Evolutionary conservation across 2,329 filamentous ascomycete genomes (phyloP), one percentile per base, ranked within the genome.

Genomic region (Botrytis cinerea): DNA sequence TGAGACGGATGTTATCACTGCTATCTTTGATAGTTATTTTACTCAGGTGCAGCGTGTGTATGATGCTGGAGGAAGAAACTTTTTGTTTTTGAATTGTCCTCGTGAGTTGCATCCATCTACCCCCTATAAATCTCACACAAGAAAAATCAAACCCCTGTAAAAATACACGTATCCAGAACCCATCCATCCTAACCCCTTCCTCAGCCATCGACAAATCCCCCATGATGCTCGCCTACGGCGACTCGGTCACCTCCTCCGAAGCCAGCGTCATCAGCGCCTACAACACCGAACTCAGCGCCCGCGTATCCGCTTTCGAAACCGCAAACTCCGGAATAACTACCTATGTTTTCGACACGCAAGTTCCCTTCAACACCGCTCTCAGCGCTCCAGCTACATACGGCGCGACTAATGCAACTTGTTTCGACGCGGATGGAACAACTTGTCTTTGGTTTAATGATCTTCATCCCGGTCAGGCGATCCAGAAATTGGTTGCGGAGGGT

Each of bases 11-110:
- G 74, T 84, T 6, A 74, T 83, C 0, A 79, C 79, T 4, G 77
- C 78, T 48, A 81, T 88, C 16, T 82, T 86, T 76, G 81, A 82
- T 22, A 80, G 81, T 43, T 87, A 87, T 70, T 84, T 85, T 68
- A 75, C 78, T 3, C 80, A 85, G 62, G 75, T 85, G 63, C 78
- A 85, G 72, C 78, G 83, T 5, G 73, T 88, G 54, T 87, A 85
- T 71, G 75, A 82, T 22, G 81, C 82, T 8, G 86, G 86, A 0
- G 85, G 82, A 9, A 81, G 85, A 70, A 85, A 84, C 38, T 87
- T 88, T 75, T 78, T 84, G 5, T 81, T 88, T 63, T 72, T 88
- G 67, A 84, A 82, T 73, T 85, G 87, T 2, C 86, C 86, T 0
- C 81, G 82, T 38, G 76, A 54, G 22, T 51, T 68, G 14, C 7